Percentiles rank a stretch among this genome's conserved stretches.
These are phyloP conservation scores for Zygotorulaspora florentina DNA, from an alignment of 805 yeast genomes.

Conservation along the genomic window DNA sequence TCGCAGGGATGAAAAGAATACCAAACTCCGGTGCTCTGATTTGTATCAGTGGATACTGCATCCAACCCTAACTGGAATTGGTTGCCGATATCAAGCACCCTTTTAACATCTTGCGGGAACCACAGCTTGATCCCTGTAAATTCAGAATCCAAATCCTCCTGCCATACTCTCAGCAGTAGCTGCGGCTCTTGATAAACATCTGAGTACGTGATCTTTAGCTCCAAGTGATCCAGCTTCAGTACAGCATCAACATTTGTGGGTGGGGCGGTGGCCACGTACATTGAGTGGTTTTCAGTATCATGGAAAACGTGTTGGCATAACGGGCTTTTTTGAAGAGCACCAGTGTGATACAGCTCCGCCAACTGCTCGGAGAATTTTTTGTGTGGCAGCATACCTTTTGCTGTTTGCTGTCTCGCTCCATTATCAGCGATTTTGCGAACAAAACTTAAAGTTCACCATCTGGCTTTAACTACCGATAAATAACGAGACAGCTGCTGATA, in stretches of 20 bases:
- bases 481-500: background rate
- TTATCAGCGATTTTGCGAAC: background rate
- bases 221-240: constrained; percentile 10
- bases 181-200: constrained; percentile 25
- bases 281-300: background rate
- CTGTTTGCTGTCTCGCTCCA: background rate
- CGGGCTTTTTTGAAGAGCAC: background rate
- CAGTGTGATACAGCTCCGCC: background rate
- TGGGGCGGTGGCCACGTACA: constrained; percentile 2
- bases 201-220: constrained; percentile 20
- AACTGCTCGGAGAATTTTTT: constrained; percentile 6
- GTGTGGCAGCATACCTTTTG: constrained; percentile 1
- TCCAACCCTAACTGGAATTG: constrained; percentile 17
- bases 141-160: background rate
- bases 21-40: constrained; percentile 18
- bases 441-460: background rate
- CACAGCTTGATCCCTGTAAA: constrained; percentile 7
- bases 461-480: background rate
- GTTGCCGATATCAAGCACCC: constrained; percentile 4
- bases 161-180: constrained; percentile 21
- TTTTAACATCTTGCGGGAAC: constrained; percentile 13
- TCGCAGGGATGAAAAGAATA: constrained; percentile 30
- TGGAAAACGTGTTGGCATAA: constrained; percentile 3
- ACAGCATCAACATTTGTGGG: constrained; percentile 2
- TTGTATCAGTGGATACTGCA: constrained; percentile 6